Conservation (phyloP, 2,329 filamentous ascomycete species). For the Alternaria longipes region DNA sequence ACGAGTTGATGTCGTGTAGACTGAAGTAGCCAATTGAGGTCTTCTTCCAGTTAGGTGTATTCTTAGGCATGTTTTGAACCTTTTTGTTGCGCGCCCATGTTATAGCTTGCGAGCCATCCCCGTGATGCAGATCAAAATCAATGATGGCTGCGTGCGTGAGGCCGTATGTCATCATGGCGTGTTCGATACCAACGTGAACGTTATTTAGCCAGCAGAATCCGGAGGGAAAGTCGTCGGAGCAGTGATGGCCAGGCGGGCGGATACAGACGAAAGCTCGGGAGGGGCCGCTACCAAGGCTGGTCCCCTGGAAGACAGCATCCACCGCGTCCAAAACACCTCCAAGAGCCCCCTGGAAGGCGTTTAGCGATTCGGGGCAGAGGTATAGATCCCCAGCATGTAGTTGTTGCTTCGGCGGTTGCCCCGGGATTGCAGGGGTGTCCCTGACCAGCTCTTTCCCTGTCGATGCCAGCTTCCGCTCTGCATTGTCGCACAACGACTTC, state of each 20-base stretch:
- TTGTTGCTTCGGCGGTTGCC: slow-evolving; percentile 66
- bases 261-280: slow-evolving; percentile 90
- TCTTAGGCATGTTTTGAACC: slow-evolving; percentile 70
- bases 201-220: slow-evolving; percentile 99
- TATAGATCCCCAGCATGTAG: slow-evolving; percentile 93
- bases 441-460: slow-evolving; percentile 81
- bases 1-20: slow-evolving; percentile 97
- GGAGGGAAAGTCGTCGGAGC: slow-evolving; percentile 86
- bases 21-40: slow-evolving; percentile 95
- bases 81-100: slow-evolving; percentile 89
- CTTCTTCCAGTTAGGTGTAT: slow-evolving; percentile 79
- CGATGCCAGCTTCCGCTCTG: slow-evolving; percentile 78
- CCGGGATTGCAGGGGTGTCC: slow-evolving; percentile 35
- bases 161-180: slow-evolving; percentile 83
- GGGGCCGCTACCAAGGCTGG: slow-evolving; percentile 60
- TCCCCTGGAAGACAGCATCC: slow-evolving; percentile 77
- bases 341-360: slow-evolving; percentile 88
- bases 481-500: slow-evolving; percentile 81
- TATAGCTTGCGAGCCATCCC: slow-evolving; percentile 86
- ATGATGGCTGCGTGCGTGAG: slow-evolving; percentile 86
- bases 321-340: slow-evolving; percentile 94
- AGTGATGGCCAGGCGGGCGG: slow-evolving; percentile 93
- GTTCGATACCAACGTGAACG: slow-evolving; percentile 94
- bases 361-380: slow-evolving; percentile 82
- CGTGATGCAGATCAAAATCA: slow-evolving; percentile 55